phyloP scores from a whole-genome alignment of 2,329 filamentous ascomycete genomes.

The Neofusicoccum laricinum region DNA sequence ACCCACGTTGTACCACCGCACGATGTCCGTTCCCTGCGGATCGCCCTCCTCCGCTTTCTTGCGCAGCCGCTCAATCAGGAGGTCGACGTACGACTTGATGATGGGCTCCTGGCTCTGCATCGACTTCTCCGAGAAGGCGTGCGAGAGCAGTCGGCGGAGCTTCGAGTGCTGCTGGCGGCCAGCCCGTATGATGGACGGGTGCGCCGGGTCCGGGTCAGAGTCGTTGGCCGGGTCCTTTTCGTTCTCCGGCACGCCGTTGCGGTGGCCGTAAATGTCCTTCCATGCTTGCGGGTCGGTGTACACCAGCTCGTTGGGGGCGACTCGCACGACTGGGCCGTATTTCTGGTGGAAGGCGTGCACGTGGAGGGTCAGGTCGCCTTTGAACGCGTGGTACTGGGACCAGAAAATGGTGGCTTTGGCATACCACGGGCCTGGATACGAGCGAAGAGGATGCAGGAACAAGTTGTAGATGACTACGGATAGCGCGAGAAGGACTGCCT shows the following conservation, averaged over 20 bases:
- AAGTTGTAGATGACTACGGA: slow-evolving; percentile 34
- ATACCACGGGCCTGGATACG: slow-evolving; percentile 39
- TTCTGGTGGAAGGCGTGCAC: slow-evolving; percentile 31
- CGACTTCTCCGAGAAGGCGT: slow-evolving; percentile 31
- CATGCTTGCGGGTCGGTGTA: slow-evolving; percentile 40
- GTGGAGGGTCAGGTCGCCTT: background rate
- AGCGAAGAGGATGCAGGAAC: slow-evolving; percentile 43
- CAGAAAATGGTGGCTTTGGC: slow-evolving; percentile 37
- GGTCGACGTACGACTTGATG: slow-evolving; percentile 32
- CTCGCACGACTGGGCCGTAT: slow-evolving; percentile 43
- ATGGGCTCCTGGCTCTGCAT: slow-evolving; percentile 29
- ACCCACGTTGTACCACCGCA: slow-evolving; percentile 1
- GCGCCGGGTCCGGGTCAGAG: slow-evolving; percentile 13
- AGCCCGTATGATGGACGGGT: background rate
- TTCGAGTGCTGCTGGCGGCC: slow-evolving; percentile 26
- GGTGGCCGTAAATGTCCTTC: slow-evolving; percentile 39
- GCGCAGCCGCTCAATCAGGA: slow-evolving; percentile 22
- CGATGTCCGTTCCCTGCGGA: background rate
- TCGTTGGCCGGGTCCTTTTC: background rate
- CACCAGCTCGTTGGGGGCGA: slow-evolving; percentile 36
- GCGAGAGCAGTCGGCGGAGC: slow-evolving; percentile 23
- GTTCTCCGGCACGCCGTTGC: background rate
- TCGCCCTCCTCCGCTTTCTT: background rate
- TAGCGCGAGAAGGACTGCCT: background rate
- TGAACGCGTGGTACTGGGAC: slow-evolving; percentile 41